Conservation (phyloP, 345 rosid species). For the Acer yangbiense region DNA sequence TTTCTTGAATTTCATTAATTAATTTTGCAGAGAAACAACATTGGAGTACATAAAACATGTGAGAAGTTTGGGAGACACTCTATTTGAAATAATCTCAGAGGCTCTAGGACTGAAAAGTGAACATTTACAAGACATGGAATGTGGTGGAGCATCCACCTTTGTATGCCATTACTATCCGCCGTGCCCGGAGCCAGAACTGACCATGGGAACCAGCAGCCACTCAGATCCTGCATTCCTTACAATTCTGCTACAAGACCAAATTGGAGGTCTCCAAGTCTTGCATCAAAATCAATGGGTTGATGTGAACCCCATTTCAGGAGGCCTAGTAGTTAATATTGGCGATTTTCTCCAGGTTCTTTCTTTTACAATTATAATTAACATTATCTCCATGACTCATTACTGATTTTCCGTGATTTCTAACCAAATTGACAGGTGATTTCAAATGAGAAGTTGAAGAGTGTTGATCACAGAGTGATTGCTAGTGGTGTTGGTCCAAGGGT, state of each 20-base stretch:
- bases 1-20: too few relatives aligned
- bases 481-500: slow-evolving; percentile 34
- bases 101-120: too few relatives aligned
- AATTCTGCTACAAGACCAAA: slow-evolving; percentile 11
- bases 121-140: not conserved
- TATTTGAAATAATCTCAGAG: too few relatives aligned
- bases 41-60: too few relatives aligned
- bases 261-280: slow-evolving; percentile 17
- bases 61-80: too few relatives aligned
- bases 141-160: not conserved
- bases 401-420: not conserved
- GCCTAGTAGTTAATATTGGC: slow-evolving; percentile 15
- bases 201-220: slow-evolving; percentile 7
- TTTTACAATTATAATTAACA: too few relatives aligned
- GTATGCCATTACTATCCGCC: slow-evolving; percentile 5
- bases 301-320: slow-evolving; percentile 11
- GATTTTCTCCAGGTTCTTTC: slow-evolving; percentile 2
- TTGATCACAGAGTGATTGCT: slow-evolving; percentile 49
- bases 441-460: slow-evolving; percentile 50
- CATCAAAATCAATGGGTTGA: slow-evolving; percentile 17
- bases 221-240: slow-evolving; percentile 15
- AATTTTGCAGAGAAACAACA: too few relatives aligned
- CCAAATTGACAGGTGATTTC: slow-evolving; percentile 36
- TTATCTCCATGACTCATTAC: too few relatives aligned
- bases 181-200: not conserved